These are phyloP conservation scores for Lantana camara DNA, from an alignment of 257 asterid genomes.

Conservation along the genomic window DNA sequence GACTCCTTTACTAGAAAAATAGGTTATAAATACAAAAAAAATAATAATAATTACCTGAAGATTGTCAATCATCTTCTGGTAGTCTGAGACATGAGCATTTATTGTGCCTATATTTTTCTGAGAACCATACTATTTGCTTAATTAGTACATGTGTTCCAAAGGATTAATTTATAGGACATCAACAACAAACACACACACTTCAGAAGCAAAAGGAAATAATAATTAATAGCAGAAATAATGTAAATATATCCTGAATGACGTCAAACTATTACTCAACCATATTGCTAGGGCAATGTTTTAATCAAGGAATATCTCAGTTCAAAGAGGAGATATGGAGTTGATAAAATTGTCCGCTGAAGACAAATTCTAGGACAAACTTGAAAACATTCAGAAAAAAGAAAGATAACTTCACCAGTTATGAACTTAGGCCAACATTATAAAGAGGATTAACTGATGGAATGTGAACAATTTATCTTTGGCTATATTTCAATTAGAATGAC, in stretches of 20 bases:
- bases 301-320: constrained; percentile 15
- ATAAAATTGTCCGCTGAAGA: constrained; percentile 9
- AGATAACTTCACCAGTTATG: constrained; percentile 6
- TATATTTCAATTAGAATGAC: constrained; percentile 19
- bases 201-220: constrained; percentile 1
- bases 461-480: background rate
- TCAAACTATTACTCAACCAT: constrained; percentile 10
- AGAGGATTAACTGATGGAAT: background rate
- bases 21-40: background rate
- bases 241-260: constrained; percentile 4
- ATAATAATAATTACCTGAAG: constrained; percentile 66
- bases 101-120: constrained; percentile 91
- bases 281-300: constrained; percentile 8
- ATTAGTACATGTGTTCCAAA: constrained; percentile 27
- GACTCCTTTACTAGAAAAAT: constrained; percentile 20
- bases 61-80: constrained; percentile 89
- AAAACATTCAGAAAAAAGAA: background rate
- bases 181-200: constrained; percentile 8
- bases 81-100: constrained; percentile 83
- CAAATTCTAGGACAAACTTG: background rate
- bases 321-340: constrained; percentile 13
- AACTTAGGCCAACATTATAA: background rate
- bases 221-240: constrained; percentile 7
- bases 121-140: constrained; percentile 29
- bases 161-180: constrained; percentile 8